These are phyloP conservation scores for Coffea canephora DNA, from an alignment of 257 asterid species.

Conservation along the genomic window DNA sequence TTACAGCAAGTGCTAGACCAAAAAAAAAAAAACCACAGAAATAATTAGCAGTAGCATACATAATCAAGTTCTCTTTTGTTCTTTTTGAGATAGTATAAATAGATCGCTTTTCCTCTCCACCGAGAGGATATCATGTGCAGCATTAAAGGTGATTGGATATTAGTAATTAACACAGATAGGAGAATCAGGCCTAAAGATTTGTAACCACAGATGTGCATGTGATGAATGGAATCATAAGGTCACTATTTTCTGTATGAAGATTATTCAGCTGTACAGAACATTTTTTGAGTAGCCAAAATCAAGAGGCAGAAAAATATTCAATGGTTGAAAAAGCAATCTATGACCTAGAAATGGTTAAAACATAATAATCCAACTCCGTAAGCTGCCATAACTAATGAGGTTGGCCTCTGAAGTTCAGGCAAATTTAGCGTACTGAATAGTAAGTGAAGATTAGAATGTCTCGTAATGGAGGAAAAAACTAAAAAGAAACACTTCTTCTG, in stretches of 20 bases:
- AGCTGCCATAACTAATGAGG: not conserved
- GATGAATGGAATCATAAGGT: not conserved
- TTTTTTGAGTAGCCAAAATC: not conserved
- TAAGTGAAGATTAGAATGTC: not conserved
- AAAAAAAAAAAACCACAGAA: not conserved
- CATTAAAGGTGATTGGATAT: not conserved
- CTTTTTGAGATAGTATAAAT: not conserved
- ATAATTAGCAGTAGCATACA: not conserved
- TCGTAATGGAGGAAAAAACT: not conserved
- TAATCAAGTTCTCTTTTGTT: not conserved
- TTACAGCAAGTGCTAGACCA: constrained; percentile 54
- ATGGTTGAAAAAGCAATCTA: not conserved
- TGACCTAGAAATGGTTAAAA: not conserved
- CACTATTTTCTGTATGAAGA: not conserved
- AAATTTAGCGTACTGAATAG: not conserved
- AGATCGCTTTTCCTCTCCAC: not conserved
- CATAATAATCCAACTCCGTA: no score
- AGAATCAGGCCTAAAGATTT: not conserved
- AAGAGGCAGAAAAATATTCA: not conserved
- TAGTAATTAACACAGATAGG: not conserved
- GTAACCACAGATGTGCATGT: not conserved
- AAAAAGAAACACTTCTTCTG: not conserved
- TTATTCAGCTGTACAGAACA: not conserved
- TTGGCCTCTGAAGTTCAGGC: not conserved
- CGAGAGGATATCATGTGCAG: not conserved